Conservation (phyloP, 176 grass and related monocot genomes). For the Alloteropsis semialata region DNA sequence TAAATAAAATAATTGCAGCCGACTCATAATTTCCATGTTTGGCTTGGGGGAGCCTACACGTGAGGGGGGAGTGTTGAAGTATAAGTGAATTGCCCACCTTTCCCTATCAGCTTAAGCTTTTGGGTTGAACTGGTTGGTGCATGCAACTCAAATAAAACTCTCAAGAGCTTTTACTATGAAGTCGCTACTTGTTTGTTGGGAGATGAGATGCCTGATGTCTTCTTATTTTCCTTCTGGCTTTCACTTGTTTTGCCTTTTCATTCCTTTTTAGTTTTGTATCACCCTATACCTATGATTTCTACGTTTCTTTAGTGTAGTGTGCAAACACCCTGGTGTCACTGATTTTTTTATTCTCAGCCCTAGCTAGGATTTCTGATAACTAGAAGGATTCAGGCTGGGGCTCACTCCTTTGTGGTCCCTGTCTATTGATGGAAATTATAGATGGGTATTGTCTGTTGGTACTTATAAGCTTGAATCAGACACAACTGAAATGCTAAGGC, state of each 20-base stretch:
- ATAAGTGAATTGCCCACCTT: no score
- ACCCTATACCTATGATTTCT: neutral
- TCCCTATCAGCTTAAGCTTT: no score
- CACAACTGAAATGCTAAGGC: no score
- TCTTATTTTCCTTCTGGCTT: neutral
- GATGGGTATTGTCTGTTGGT: neutral
- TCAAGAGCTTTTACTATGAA: conserved; percentile 7
- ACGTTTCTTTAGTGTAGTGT: neutral
- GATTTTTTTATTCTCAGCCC: neutral
- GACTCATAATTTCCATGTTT: no score
- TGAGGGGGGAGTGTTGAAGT: no score
- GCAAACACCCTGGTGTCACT: neutral
- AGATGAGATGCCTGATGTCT: neutral
- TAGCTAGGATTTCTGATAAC: neutral
- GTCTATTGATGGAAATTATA: neutral
- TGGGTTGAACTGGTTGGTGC: no score
- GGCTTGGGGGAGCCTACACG: no score
- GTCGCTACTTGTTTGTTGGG: neutral
- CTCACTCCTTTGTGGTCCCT: neutral
- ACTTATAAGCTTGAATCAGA: neutral
- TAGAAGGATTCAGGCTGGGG: neutral
- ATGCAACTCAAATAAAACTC: neutral
- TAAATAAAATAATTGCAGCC: no score
- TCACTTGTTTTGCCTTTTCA: neutral
- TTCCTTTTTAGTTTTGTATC: neutral